phyloP scores from a whole-genome alignment of 2,329 filamentous ascomycete species.

The Botryotinia calthae region DNA sequence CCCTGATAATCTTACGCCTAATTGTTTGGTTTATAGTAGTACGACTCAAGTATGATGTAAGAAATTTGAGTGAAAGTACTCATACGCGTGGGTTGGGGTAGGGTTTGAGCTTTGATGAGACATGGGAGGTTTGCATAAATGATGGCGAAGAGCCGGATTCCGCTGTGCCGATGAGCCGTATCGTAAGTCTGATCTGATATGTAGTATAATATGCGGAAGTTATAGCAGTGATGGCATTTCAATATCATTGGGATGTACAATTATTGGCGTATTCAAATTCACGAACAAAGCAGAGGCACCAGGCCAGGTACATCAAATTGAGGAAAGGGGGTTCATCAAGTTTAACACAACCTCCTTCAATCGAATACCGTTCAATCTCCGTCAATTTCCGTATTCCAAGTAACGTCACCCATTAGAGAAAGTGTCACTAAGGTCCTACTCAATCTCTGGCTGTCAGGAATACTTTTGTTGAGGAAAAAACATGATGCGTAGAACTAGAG shows the following conservation, averaged over 20 bases:
- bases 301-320: background rate
- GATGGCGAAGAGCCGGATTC: background rate
- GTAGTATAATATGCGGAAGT: background rate
- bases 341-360: background rate
- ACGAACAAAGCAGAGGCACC: background rate
- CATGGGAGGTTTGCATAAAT: background rate
- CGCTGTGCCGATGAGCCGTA: background rate
- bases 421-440: background rate
- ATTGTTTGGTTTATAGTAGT: conserved; percentile 5
- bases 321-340: background rate
- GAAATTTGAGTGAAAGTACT: background rate
- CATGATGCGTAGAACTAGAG: background rate
- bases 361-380: background rate
- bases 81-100: background rate
- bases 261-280: background rate
- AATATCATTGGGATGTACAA: background rate
- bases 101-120: background rate
- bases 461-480: background rate
- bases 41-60: conserved; percentile 2
- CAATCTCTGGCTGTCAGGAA: background rate
- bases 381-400: background rate
- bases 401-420: background rate
- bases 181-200: background rate
- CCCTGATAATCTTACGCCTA: background rate
- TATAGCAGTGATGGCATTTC: background rate